Evolutionary conservation across 192 early-diverging fungal species (phyloP).

Genomic region (Coemansia sp.): DNA sequence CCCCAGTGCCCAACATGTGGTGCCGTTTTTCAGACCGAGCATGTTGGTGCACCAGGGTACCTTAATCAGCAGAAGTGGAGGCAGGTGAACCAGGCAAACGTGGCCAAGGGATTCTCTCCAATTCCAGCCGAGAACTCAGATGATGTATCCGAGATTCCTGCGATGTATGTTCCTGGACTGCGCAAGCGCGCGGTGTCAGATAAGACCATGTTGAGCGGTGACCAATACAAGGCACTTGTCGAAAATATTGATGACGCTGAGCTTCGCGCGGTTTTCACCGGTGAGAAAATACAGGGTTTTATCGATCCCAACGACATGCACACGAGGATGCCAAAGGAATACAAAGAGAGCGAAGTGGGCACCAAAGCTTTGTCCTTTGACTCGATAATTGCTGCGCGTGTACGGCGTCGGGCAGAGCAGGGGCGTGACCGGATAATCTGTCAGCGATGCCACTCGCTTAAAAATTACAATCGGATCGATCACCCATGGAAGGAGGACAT

Average conservation of each 20-base stretch:
- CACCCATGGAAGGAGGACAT: constrained; percentile 55
- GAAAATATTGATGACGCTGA: constrained; percentile 47
- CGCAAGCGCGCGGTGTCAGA: not conserved
- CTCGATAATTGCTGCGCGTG: constrained; percentile 16
- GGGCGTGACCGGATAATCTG: constrained; percentile 58
- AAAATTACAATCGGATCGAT: constrained; percentile 56
- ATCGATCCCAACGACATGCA: constrained; percentile 14
- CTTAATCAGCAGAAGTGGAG: constrained; percentile 44
- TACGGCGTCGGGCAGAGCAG: constrained; percentile 42
- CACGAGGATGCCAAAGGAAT: not conserved
- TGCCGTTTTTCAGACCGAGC: constrained; percentile 60
- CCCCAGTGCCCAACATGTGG: constrained; percentile 67
- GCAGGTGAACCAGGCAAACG: constrained; percentile 50
- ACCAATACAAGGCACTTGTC: constrained; percentile 37
- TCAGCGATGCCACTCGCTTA: constrained; percentile 66
- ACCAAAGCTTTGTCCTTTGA: constrained; percentile 11
- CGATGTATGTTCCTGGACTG: not conserved
- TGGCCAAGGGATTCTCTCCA: constrained; percentile 23
- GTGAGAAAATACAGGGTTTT: constrained; percentile 26
- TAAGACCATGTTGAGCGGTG: constrained; percentile 41
- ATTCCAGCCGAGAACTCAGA: not conserved
- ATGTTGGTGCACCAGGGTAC: constrained; percentile 55
- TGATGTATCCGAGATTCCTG: constrained; percentile 6
- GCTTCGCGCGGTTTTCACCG: constrained; percentile 31
- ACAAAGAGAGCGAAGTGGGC: not conserved